Evolutionary conservation across 2,329 filamentous ascomycete genomes (phyloP), one percentile per base, ranked within the genome.

Genomic region (Daldinia eschscholtzii): DNA sequence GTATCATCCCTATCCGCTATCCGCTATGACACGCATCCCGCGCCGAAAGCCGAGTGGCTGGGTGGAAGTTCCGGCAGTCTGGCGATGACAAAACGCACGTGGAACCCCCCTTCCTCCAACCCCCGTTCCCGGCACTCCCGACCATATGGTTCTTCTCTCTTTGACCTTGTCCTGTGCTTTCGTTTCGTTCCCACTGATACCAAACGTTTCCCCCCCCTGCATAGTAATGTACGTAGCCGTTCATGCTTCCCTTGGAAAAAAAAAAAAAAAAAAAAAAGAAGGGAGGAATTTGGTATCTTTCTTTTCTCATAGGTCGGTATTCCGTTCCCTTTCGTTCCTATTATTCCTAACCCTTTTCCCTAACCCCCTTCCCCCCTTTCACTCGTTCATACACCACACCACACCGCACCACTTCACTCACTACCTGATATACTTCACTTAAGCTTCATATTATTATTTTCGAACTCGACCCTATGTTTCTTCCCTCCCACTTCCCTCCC

Each of bases 1-100:
- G 12, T 1, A 33, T 33, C 30, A 33, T 33, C 26, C 50, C 5
- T 33, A 33, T 35, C 33, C 33, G 33, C 20, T 35, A 35, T 35
- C 33, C 33, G 53, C 57, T 26, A 39, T 64, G 57, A 18, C 50
- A 53, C 50, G 42, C 52, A 39, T 39, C 48, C 48, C 35, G 53
- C 53, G 53, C 33, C 35, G 53, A 57, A 18, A 18, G 46, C 46
- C 46, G 46, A 52, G 46, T 52, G 46, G 46, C 26, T 52, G 46
- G 46, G 46, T 33, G 33, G 9, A 33, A 26, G 46, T n/a, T 33
- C 46, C 46, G 46, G 46, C 26, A 52, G 46, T 52, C 46, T 52
- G 46, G 46, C 46, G 26, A 15, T 52, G 26, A 52, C 46, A 33
- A 15, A 33, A 35, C n/a, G 26, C 46, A 52, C 46, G 46, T 52